Conservation (phyloP, 225 moss, liverwort and hornwort genomes). For the Lunularia cruciata region DNA sequence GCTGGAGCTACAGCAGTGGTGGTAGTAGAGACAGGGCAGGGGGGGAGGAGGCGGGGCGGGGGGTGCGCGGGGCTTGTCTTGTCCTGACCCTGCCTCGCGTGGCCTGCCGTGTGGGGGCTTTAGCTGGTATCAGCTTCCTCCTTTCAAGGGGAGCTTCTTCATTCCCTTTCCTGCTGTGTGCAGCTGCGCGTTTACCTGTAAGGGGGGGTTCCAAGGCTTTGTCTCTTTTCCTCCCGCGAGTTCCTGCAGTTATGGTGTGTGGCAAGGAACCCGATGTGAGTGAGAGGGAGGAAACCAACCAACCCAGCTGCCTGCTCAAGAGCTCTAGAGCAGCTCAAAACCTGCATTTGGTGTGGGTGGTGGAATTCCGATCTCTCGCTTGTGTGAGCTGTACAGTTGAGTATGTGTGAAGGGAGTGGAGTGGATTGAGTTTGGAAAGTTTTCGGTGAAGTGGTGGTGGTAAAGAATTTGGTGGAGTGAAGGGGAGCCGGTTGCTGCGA, state of each 20-base stretch:
- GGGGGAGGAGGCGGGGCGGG: too few species aligned
- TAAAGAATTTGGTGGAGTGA: not conserved
- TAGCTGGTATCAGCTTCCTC: not conserved
- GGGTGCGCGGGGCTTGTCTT: not conserved
- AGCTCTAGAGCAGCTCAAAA: not conserved
- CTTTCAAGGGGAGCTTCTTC: not conserved
- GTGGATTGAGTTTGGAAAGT: conserved; percentile 8
- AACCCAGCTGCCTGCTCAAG: not conserved
- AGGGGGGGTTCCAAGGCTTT: not conserved
- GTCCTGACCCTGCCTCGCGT: not conserved
- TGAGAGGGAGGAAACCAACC: too few species aligned
- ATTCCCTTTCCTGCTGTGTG: not conserved
- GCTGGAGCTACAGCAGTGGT: too few species aligned
- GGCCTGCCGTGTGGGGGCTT: not conserved
- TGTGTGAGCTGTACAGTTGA: conserved; percentile 11
- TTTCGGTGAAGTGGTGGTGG: not conserved
- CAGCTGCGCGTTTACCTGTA: not conserved
- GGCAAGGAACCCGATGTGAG: not conserved
- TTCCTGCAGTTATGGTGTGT: not conserved
- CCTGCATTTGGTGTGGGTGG: not conserved
- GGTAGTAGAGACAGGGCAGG: too few species aligned
- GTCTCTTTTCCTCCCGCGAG: not conserved
- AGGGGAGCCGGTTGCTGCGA: not conserved
- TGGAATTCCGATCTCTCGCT: not conserved
- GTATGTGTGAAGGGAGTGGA: conserved; percentile 1